Evolutionary conservation across 129 eudicot genomes (phyloP).

Genomic region (carrot (Daucus carota)): DH1_v3.0 NC_030389.2:34687501-34688000

Average conservation of each 20-base stretch:
- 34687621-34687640: neutral
- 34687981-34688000: slow-evolving; percentile 79
- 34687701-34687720: slow-evolving; percentile 66
- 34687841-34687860: slow-evolving; percentile 64
- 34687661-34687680: slow-evolving; percentile 87
- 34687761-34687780: slow-evolving; percentile 81
- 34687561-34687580: neutral
- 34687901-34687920: slow-evolving; percentile 75
- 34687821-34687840: slow-evolving; percentile 61
- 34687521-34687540: neutral
- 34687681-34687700: slow-evolving; percentile 60
- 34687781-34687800: slow-evolving; percentile 86
- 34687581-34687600: neutral
- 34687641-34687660: slow-evolving; percentile 33
- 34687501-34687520: neutral
- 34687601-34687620: no score
- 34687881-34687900: slow-evolving; percentile 88
- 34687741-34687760: slow-evolving; percentile 73
- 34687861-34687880: slow-evolving; percentile 72
- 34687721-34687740: slow-evolving; percentile 86
- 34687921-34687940: slow-evolving; percentile 78
- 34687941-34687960: slow-evolving; percentile 63
- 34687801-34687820: slow-evolving; percentile 45
- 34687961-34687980: slow-evolving; percentile 68
- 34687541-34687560: neutral